Evolutionary conservation across 345 rosid species (phyloP), one percentile per base, ranked within the genome.

Genomic region (Hibiscus mutabilis): DNA sequence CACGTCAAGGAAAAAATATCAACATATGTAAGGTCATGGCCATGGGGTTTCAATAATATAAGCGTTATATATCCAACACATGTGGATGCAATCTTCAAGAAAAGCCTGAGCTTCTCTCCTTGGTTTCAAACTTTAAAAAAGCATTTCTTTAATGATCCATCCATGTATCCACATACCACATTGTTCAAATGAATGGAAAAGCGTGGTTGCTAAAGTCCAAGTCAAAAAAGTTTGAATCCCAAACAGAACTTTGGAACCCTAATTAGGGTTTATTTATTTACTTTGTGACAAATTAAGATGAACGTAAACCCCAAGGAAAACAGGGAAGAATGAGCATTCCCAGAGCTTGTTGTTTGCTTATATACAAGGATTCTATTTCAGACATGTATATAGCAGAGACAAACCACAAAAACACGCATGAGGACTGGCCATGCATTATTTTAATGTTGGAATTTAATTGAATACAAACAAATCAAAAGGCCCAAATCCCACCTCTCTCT

Each of bases 161-260:
- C 18, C 24, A 22, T 24, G 6, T 62, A 60, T 61, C 18, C n/a
- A n/a, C n/a, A n/a, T n/a, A n/a, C 16, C 16, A 62, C n/a, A 0
- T 63, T 19, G n/a, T 12, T 64, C 47, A 61, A 62, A 53, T 18
- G 9, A 19, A 64, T 64, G 19, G 44, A 29, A 55, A 29, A 64
- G 22, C 37, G 51, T 13, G 4, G 11, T 46, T 6, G n/a, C 73
- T 6, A 51, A 58, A 42, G 79, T 76, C 74, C 75, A 66, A 70
- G 82, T 66, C 66, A 78, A 73, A 66, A 73, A 70, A 74, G 76
- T 78, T 76, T 73, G 80, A 73, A 81, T 73, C 78, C 79, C 80
- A 70, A 78, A 69, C 77, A 62, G 21, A 66, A 55, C 35, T 60
- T 29, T 49, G 18, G 37, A 53, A 71, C 60, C 56, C 55, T 61